Evolutionary conservation across 345 rosid genomes (phyloP), one percentile per base, ranked within the genome.

Genomic region (Gossypium sturtianum): DNA sequence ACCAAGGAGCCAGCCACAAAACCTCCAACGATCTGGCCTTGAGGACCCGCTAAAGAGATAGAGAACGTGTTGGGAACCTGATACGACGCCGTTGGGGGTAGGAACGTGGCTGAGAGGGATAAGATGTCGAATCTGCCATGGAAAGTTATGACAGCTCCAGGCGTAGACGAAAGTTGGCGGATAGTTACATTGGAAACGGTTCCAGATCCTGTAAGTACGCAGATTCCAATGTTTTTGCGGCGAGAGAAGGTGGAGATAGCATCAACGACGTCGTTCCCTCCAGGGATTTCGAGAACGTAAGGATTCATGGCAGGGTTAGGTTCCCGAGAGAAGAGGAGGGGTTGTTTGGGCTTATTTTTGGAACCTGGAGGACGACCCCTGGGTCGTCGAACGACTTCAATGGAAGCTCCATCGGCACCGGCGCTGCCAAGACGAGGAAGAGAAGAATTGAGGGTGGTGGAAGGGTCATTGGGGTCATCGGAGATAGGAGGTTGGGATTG

Each of bases 21-120:
- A 3, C 98, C 98, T 0, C 98, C 98, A 0, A 94, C 91, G 80
- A 90, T 87, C 85, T 92, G 98, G 9, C 98, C 97, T 73, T 89
- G 98, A 1, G 97, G 98, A 2, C 97, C 97, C 4, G 97, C 97
- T 5, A 94, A 82, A 0, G 97, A 92, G 60, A 94, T 87, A 1
- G 88, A 82, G 79, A 94, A 86, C 64, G 78, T 74, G 64, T 83
- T 85, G 0, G 97, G 90, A 0, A 86, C 78, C 7, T 78, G 71
- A 27, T 76, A 80, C 41, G 89, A 73, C 48, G 83, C 54, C 51
- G 89, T 75, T 19, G 76, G 91, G 23, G 96, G 87, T 57, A 94
- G 74, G 57, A 90, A 85, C 4, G 97, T 89, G 0, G 97, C 98
- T 12, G 97, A 92, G 78, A 94, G 81, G 0, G 98, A 94, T 41